Conservation (phyloP, 345 rosid species). For the Aquilaria sinensis region DNA sequence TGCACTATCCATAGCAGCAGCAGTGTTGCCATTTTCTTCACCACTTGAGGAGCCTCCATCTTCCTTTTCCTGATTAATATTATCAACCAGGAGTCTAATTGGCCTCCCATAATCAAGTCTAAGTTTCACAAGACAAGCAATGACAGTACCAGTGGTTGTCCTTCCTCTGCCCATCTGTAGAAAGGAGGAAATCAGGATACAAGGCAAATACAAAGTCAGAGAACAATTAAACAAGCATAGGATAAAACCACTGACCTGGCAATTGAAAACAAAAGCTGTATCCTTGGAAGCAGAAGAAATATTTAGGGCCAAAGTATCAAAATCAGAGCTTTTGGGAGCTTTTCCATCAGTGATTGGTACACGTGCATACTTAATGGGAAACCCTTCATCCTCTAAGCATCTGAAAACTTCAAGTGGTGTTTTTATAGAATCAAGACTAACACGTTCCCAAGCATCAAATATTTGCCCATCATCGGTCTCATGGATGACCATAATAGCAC, state of each 20-base stretch:
- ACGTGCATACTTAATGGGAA: conserved; percentile 82
- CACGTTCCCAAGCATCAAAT: conserved; percentile 90
- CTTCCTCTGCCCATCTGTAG: conserved; percentile 98
- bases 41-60: conserved; percentile 86
- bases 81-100: conserved; percentile 52
- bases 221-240: conserved; percentile 4
- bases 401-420: conserved; percentile 92
- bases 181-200: conserved; percentile 1
- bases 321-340: conserved; percentile 97
- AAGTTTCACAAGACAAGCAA: conserved; percentile 94
- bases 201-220: conserved; percentile 3
- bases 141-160: conserved; percentile 98
- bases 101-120: conserved; percentile 87
- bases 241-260: conserved; percentile 58
- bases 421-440: conserved; percentile 63
- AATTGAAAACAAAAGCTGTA: conserved; percentile 92
- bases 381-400: conserved; percentile 79
- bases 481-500: conserved; percentile 96
- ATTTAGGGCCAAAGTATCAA: conserved; percentile 68
- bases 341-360: conserved; percentile 98
- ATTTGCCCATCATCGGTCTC: conserved; percentile 82
- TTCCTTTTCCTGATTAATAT: conserved; percentile 49
- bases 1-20: conserved; percentile 26
- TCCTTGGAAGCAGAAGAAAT: conserved; percentile 87
- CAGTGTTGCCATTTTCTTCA: conserved; percentile 61